Base-by-base conservation (phyloP, 306 rosid species). In the Dalbergia oliveri region DNA sequence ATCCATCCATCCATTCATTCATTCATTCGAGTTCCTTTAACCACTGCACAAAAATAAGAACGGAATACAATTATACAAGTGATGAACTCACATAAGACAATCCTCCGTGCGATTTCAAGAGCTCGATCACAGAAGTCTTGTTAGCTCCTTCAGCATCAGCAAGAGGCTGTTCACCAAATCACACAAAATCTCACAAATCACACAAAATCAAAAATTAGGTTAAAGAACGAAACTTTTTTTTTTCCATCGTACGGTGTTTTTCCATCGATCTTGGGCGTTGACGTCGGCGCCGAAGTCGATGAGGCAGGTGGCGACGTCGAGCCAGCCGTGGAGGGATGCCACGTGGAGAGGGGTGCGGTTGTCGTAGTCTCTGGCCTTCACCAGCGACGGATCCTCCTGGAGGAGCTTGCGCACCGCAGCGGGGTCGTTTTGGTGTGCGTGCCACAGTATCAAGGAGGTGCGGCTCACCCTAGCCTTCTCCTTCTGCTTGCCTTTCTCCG, bases 231-330 rank as follows among this genome's bases (percentile, higher is more conserved):
- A n/a, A n/a, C n/a, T n/a, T n/a, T n/a, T n/a, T n/a, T n/a, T n/a
- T n/a, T n/a, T n/a, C n/a, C n/a, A n/a, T n/a, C 31, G 31, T 70
- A 96, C 99, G 31, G 99, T 93, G 83, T 96, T 91, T 87, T 87
- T 96, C 99, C 99, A 96, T 23, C 98, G 98, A 91, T 96, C 98
- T 62, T 93, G 99, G 5, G 99, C 89, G 93, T 96, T 96, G 88
- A 96, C 91, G 58, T 96, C 98, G 39, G 99, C 98, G 13, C 97
- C 97, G 35, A 77, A 83, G 31, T 96, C 94, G 21, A 96, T 79
- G 51, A 93, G 81, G 81, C 93, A 89, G 18, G 87, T 89, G 26
- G 97, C 98, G 69, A 93, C 97, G 10, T 93, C 97, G 90, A 89
- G 79, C 98, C 97, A 96, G 76, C 99, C 99, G 71, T 90, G 99